Conservation (phyloP, 805 yeast species). For the Candida germanica region DNA sequence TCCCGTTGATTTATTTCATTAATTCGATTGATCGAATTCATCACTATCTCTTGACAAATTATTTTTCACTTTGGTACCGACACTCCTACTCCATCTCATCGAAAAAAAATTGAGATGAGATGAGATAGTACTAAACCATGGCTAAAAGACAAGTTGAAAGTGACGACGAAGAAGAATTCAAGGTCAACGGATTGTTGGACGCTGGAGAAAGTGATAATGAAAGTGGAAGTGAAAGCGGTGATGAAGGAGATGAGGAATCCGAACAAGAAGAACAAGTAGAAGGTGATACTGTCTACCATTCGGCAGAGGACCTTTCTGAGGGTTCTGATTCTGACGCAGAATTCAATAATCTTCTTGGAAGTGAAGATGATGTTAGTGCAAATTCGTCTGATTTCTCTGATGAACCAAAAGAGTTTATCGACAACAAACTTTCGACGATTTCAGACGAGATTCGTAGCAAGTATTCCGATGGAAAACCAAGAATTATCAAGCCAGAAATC, state of each 20-base stretch:
- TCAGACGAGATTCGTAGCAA: constrained; percentile 37
- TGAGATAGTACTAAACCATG: constrained; percentile 2
- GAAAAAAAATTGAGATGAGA: constrained; percentile 10
- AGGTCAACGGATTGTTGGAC: constrained; percentile 40
- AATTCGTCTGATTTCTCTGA: constrained; percentile 47
- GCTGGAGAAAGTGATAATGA: constrained; percentile 34
- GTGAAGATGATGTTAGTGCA: constrained; percentile 45
- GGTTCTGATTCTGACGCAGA: constrained; percentile 58
- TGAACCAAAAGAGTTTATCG: constrained; percentile 50
- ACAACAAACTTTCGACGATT: constrained; percentile 47
- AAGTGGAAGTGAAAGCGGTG: constrained; percentile 7
- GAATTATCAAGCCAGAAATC: constrained; percentile 82
- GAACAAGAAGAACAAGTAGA: constrained; percentile 6
- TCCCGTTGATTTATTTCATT: constrained; percentile 65
- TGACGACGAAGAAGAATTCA: constrained; percentile 30
- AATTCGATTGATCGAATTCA: constrained; percentile 43
- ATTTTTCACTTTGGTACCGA: too few relatives aligned
- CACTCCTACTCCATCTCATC: not conserved
- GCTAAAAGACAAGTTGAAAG: constrained; percentile 17
- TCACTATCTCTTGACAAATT: constrained; percentile 13
- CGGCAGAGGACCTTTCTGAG: constrained; percentile 17
- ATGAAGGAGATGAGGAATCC: constrained; percentile 29
- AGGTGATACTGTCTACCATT: constrained; percentile 15
- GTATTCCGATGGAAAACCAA: constrained; percentile 75
- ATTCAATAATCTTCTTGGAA: constrained; percentile 56